phyloP scores from a whole-genome alignment of 2,329 filamentous ascomycete genomes.

The Pseudogymnoascus sp. region DNA sequence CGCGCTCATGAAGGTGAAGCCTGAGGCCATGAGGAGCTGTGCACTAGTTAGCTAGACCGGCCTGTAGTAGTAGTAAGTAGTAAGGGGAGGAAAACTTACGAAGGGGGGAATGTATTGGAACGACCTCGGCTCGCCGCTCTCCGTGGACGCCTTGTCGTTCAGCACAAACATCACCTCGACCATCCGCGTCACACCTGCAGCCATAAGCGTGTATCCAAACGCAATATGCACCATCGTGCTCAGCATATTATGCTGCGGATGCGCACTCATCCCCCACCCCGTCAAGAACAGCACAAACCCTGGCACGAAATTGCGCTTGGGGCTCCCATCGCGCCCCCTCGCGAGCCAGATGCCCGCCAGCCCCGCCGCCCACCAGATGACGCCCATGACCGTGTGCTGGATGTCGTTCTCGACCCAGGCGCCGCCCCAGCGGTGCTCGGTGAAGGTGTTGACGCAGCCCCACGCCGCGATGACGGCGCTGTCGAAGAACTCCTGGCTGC shows the following conservation, averaged over 20 bases:
- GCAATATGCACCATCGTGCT: constrained; percentile 81
- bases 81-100: constrained; percentile 42
- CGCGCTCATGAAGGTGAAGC: constrained; percentile 95
- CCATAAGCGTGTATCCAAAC: constrained; percentile 96
- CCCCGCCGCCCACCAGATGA: constrained; percentile 96
- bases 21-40: constrained; percentile 80
- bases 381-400: constrained; percentile 98
- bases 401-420: constrained; percentile 89
- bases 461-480: constrained; percentile 83
- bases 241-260: constrained; percentile 74
- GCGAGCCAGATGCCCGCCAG: constrained; percentile 89
- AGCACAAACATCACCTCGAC: constrained; percentile 89
- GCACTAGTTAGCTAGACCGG: not conserved
- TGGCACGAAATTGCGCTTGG: constrained; percentile 88
- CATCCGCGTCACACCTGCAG: constrained; percentile 70
- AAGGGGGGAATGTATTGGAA: constrained; percentile 65
- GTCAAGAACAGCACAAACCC: constrained; percentile 86
- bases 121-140: constrained; percentile 64
- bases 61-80: constrained; percentile 13
- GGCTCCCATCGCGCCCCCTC: constrained; percentile 69
- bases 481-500: constrained; percentile 96
- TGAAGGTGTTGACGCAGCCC: constrained; percentile 98
- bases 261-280: constrained; percentile 90
- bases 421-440: constrained; percentile 87
- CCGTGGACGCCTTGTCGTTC: constrained; percentile 57